A percentile compares a stretch with the other conserved stretches of the same genome.
phyloP scores from a whole-genome alignment of 345 rosid species.

The Salix caprea region DNA sequence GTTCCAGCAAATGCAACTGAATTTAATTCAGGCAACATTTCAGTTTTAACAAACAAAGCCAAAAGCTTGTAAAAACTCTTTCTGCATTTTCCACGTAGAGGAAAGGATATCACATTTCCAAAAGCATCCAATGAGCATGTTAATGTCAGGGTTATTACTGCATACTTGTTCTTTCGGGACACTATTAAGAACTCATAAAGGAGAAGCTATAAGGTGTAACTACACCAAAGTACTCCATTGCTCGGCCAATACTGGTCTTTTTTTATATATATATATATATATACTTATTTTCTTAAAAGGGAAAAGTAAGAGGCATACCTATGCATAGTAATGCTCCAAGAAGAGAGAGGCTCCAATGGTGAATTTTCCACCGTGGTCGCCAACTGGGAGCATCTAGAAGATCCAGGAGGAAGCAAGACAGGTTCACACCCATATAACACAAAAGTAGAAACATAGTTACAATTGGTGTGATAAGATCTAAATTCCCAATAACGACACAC shows the following conservation, averaged over 20 bases:
- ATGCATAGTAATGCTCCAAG: conserved; percentile 87
- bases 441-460: conserved; percentile 96
- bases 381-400: conserved; percentile 99
- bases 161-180: not conserved
- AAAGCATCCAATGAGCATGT: not conserved
- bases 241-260: not conserved
- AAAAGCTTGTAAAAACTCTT: not conserved
- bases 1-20: not conserved
- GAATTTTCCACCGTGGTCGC: conserved; percentile 99
- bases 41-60: not conserved
- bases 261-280: not conserved
- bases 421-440: conserved; percentile 94
- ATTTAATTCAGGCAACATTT: not conserved
- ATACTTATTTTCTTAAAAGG: not conserved
- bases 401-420: conserved; percentile 98
- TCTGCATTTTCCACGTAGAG: not conserved
- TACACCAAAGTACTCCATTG: not conserved
- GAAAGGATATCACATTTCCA: not conserved
- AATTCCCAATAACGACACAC: conserved; percentile 91
- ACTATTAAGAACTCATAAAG: not conserved
- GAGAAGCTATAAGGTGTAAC: not conserved
- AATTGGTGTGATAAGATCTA: conserved; percentile 96
- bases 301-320: conserved; percentile 43
- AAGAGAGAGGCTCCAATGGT: conserved; percentile 97
- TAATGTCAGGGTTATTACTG: not conserved